Evolutionary conservation across 2,329 filamentous ascomycete genomes (phyloP), one percentile per base, ranked within the genome.

Genomic region (Venturia nashicola): DNA sequence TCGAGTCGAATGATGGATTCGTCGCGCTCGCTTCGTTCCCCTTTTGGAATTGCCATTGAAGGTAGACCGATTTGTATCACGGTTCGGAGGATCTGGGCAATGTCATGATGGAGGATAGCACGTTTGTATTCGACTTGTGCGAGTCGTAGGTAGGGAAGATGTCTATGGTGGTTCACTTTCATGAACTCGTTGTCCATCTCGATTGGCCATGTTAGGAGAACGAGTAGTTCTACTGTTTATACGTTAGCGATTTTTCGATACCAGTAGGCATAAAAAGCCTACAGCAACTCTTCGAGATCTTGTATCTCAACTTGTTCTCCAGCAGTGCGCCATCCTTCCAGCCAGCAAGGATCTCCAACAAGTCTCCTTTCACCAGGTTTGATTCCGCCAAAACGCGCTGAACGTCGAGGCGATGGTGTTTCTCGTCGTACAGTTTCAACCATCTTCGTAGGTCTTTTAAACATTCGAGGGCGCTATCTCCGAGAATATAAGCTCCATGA

Each of bases 361-460:
- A 77, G 75, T 99, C 94, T 61, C 90, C 90, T 71, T 88, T 88
- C 64, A 97, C 84, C n/a, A 99, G 76, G 71, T 97, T 97, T 55
- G 91, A 89, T 75, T 97, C 91, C 71, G 91, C 87, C 68, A 97
- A 81, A 74, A 91, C 97, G 76, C 94, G 84, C 66, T 93, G 92
- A 65, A 99, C 94, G 72, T 99, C 94, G 81, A 96, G 88, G 68
- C 93, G 88, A 73, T 96, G 95, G 68, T 88, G 86, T 74, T 95
- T 95, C 73, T 96, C 90, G 74, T 97, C 92, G 80, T 94, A 94
- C 67, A 96, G 85, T 69, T 91, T 91, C 68, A 99, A 83, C 94
- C 94, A 99, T 83, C 88, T 88, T 72, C 94, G 93, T 63, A 99
- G 82, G 76, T 99, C 94, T 67, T 93, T 91, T 65, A 99, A 80